phyloP scores from a whole-genome alignment of 768 basidiomycete species.

The Amanita molliuscula region DNA sequence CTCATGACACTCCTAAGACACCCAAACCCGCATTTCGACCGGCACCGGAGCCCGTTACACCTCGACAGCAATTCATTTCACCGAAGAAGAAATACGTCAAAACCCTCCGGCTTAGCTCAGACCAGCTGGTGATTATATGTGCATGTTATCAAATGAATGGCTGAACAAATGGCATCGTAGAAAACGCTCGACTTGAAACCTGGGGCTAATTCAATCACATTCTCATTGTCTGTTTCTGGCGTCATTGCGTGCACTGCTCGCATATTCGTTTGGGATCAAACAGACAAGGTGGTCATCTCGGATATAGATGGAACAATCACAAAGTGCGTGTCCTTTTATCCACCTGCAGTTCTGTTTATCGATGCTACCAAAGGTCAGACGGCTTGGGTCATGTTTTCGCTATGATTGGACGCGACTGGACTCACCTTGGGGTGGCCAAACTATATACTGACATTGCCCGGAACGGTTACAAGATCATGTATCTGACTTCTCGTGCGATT shows the following conservation, averaged over 20 bases:
- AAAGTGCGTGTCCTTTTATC: constrained; percentile 45
- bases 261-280: constrained; percentile 94
- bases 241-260: constrained; percentile 80
- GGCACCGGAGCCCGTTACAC: not conserved
- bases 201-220: constrained; percentile 87
- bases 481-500: constrained; percentile 93
- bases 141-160: not conserved
- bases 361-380: constrained; percentile 56
- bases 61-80: constrained; percentile 4
- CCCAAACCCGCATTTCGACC: not conserved
- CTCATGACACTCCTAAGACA: not conserved
- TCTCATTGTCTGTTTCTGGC: constrained; percentile 81
- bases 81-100: constrained; percentile 65
- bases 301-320: constrained; percentile 99
- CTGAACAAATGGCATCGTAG: constrained; percentile 26
- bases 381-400: constrained; percentile 95
- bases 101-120: constrained; percentile 85
- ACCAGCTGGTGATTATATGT: constrained; percentile 46
- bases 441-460: constrained; percentile 91
- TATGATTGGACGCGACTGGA: constrained; percentile 98
- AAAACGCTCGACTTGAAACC: constrained; percentile 78
- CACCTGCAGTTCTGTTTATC: not conserved
- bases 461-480: constrained; percentile 98
- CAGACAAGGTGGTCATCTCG: constrained; percentile 83
- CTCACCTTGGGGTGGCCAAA: constrained; percentile 93